Evolutionary conservation across 2,329 filamentous ascomycete genomes (phyloP).

Genomic region (Mollisia scopiformis): DNA sequence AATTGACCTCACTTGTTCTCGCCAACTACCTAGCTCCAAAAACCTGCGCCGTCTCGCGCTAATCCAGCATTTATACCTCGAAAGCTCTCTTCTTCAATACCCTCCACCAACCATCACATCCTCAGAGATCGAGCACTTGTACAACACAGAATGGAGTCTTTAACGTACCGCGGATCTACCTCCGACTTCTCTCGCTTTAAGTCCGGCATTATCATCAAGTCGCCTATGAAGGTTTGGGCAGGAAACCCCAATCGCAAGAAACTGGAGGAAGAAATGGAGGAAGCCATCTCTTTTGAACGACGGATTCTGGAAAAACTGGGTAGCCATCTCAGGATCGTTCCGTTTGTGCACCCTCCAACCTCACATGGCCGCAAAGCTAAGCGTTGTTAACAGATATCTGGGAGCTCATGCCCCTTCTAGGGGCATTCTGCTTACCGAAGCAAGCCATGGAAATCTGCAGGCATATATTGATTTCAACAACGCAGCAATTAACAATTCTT

Average conservation of each 20-base stretch:
- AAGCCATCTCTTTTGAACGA: constrained; percentile 8
- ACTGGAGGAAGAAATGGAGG: constrained; percentile 12
- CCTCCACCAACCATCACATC: not conserved
- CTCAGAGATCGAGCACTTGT: constrained; percentile 1
- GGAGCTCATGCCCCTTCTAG: not conserved
- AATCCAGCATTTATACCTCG: constrained; percentile 8
- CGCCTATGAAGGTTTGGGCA: constrained; percentile 11
- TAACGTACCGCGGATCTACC: constrained; percentile 15
- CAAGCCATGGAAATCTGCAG: not conserved
- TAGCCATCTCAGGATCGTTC: constrained; percentile 9
- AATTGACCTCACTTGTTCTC: constrained; percentile 1
- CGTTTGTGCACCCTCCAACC: constrained; percentile 6
- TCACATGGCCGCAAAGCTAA: constrained; percentile 7
- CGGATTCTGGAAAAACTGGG: constrained; percentile 9
- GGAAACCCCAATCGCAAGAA: constrained; percentile 15
- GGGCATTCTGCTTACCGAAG: not conserved
- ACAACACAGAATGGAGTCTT: constrained; percentile 13
- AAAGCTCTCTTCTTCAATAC: not conserved
- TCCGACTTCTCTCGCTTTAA: constrained; percentile 16
- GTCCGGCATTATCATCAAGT: constrained; percentile 13
- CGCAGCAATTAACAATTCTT: not conserved
- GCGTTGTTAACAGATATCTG: not conserved
- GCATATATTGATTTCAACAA: not conserved
- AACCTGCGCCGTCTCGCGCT: not conserved
- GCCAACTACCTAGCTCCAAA: not conserved